Conservation (phyloP, 768 basidiomycete genomes). For the Trametes cinnabarina region DNA sequence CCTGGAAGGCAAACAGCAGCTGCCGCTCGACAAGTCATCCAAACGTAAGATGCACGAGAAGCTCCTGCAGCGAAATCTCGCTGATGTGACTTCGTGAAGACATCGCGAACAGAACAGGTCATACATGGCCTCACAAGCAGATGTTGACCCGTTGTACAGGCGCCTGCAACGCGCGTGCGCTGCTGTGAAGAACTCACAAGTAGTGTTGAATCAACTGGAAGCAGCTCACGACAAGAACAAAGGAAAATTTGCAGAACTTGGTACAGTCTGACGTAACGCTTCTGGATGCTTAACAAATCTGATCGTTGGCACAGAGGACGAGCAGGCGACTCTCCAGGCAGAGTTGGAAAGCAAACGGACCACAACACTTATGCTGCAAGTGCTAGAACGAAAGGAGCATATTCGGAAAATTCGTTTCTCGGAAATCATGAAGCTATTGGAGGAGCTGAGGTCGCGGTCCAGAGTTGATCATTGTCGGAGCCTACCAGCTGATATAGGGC, state of each 20-base stretch:
- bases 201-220: not conserved
- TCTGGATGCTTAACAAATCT: too few species aligned
- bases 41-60: not conserved
- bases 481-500: too few species aligned
- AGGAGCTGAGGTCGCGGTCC: slow-evolving; percentile 1
- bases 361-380: not conserved
- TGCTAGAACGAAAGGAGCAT: slow-evolving; percentile 17
- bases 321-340: not conserved
- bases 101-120: not conserved
- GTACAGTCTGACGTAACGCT: not conserved
- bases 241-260: not conserved
- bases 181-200: not conserved
- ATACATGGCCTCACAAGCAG: not conserved
- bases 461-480: too few species aligned
- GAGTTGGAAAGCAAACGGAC: slow-evolving; percentile 2
- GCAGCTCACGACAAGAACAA: not conserved
- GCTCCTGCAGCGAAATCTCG: not conserved
- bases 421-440: not conserved
- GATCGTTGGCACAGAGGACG: too few species aligned
- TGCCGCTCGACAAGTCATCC: not conserved
- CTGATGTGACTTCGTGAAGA: not conserved
- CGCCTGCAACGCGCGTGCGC: not conserved
- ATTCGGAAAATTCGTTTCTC: slow-evolving; percentile 9
- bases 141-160: not conserved
- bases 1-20: slow-evolving; percentile 1